Evolutionary conservation across 495 filamentous ascomycete species (phyloP).

Genomic region (Neurospora sp.): DNA sequence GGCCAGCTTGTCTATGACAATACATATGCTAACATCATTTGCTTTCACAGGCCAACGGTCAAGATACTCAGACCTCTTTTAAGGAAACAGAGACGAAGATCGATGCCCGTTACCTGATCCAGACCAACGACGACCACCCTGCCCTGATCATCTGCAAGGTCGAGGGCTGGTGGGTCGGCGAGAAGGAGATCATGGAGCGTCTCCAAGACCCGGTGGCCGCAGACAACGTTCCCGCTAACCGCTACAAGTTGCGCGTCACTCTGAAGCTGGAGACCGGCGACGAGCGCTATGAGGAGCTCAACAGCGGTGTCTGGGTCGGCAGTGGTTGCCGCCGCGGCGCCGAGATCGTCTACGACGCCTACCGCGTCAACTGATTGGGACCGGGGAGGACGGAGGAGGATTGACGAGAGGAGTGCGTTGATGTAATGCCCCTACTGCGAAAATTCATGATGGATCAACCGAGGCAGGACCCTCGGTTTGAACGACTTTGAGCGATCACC

Average conservation of each 20-base stretch:
- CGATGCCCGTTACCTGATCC: slow-evolving; percentile 18
- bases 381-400: background rate
- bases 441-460: background rate
- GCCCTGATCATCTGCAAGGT: slow-evolving; percentile 20
- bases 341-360: slow-evolving; percentile 25
- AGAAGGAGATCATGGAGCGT: slow-evolving; percentile 20
- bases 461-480: background rate
- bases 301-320: slow-evolving; percentile 16
- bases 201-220: slow-evolving; percentile 21
- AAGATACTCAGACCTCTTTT: slow-evolving; percentile 18
- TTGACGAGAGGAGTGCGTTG: background rate
- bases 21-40: background rate
- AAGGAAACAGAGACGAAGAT: slow-evolving; percentile 17
- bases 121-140: slow-evolving; percentile 21
- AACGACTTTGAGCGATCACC: background rate
- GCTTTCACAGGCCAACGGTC: slow-evolving; percentile 12
- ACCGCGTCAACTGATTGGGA: slow-evolving; percentile 14
- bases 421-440: background rate
- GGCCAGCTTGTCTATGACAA: background rate
- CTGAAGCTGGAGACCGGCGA: slow-evolving; percentile 24
- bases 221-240: slow-evolving; percentile 17
- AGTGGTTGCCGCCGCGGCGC: slow-evolving; percentile 20
- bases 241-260: slow-evolving; percentile 18
- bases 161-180: slow-evolving; percentile 21
- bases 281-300: slow-evolving; percentile 15